These are phyloP conservation scores for Blumeriella jaapii DNA, from an alignment of 2,329 filamentous ascomycete genomes.

Conservation along the genomic window DNA sequence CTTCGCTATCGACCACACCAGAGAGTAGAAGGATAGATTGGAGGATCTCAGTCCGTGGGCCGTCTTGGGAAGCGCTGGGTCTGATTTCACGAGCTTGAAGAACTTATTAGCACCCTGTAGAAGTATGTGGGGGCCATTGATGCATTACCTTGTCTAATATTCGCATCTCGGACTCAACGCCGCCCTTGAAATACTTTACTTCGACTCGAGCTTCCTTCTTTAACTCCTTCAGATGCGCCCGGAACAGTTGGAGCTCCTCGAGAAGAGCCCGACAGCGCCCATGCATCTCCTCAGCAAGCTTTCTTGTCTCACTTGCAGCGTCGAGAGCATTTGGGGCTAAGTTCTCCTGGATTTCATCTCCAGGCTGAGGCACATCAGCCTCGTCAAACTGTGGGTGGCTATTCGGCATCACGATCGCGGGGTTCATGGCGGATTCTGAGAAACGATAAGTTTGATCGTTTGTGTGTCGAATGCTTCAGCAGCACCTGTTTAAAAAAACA, in stretches of 20 bases:
- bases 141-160: slow-evolving; percentile 32
- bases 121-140: neutral
- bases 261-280: slow-evolving; percentile 28
- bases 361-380: slow-evolving; percentile 6
- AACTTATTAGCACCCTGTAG: slow-evolving; percentile 1
- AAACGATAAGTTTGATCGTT: neutral
- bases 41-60: slow-evolving; percentile 51
- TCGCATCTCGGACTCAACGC: slow-evolving; percentile 36
- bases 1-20: slow-evolving; percentile 52
- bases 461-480: neutral
- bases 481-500: too few relatives aligned
- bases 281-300: slow-evolving; percentile 21
- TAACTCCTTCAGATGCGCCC: slow-evolving; percentile 30
- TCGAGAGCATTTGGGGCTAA: slow-evolving; percentile 3
- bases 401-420: neutral
- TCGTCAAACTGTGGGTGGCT: neutral
- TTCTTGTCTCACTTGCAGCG: slow-evolving; percentile 6
- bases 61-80: slow-evolving; percentile 25
- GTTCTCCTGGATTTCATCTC: slow-evolving; percentile 2
- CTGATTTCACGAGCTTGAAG: slow-evolving; percentile 10
- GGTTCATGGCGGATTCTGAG: neutral
- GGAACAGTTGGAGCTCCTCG: slow-evolving; percentile 34
- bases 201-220: slow-evolving; percentile 37
- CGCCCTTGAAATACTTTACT: slow-evolving; percentile 36
- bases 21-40: slow-evolving; percentile 53